Conservation (phyloP, 2,329 filamentous ascomycete genomes). For the Mycocentrospora acerina region DNA sequence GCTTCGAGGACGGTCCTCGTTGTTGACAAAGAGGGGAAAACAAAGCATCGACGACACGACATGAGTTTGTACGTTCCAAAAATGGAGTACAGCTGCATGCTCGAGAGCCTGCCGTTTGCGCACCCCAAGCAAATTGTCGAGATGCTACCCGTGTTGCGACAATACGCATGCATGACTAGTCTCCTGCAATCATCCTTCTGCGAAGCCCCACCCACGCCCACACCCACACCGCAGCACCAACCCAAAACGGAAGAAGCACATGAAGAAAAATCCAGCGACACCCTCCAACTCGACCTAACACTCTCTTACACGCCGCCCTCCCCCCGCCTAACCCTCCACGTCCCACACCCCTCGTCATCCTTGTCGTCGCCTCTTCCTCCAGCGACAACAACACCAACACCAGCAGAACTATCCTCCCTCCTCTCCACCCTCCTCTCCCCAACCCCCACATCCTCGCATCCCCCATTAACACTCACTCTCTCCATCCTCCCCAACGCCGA, state of each 20-base stretch:
- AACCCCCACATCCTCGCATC: conserved; percentile 28
- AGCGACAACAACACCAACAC: conserved; percentile 5
- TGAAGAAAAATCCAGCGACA: not conserved
- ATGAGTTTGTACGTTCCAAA: conserved; percentile 72
- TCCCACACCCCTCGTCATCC: conserved; percentile 28
- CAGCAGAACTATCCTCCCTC: conserved; percentile 16
- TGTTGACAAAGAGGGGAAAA: conserved; percentile 19
- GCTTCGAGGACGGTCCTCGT: conserved; percentile 53
- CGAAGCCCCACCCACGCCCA: conserved; percentile 32
- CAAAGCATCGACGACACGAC: conserved; percentile 40
- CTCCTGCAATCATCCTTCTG: conserved; percentile 64
- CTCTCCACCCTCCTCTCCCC: conserved; percentile 20
- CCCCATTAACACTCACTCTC: conserved; percentile 55
- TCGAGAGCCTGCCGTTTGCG: conserved; percentile 71
- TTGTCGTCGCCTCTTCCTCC: not conserved
- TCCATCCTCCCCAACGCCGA: conserved; percentile 62
- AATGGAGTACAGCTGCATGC: conserved; percentile 66
- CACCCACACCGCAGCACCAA: too few relatives aligned
- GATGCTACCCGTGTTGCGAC: conserved; percentile 69
- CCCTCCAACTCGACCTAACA: conserved; percentile 32
- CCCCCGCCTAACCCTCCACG: conserved; percentile 33
- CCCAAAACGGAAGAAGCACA: too few relatives aligned
- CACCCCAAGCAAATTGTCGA: conserved; percentile 75
- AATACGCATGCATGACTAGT: conserved; percentile 70
- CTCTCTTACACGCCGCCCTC: conserved; percentile 35